These are phyloP conservation scores for Penicillium sclerotigenum DNA, from an alignment of 2,329 filamentous ascomycete species.

Conservation along the genomic window DNA sequence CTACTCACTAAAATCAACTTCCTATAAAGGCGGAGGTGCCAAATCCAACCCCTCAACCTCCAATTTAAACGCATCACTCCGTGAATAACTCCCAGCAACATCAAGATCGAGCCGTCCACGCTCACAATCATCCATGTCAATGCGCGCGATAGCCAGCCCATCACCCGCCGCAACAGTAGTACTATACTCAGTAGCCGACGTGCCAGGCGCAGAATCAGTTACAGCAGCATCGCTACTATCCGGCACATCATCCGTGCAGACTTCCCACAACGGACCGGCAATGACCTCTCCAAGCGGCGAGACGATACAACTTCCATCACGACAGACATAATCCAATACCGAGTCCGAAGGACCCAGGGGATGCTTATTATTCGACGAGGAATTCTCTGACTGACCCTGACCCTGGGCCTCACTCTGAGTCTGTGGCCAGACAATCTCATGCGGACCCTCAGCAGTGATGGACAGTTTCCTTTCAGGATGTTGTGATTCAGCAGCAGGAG, in stretches of 20 bases:
- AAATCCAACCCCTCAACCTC: constrained; percentile 59
- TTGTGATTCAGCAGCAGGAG: background rate
- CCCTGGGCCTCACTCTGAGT: background rate
- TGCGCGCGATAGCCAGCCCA: constrained; percentile 65
- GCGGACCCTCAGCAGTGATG: background rate
- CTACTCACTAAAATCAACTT: background rate
- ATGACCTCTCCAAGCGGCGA: constrained; percentile 73
- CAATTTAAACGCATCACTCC: constrained; percentile 62
- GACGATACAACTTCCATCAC: constrained; percentile 81
- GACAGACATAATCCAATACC: constrained; percentile 53
- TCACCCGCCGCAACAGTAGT: constrained; percentile 14
- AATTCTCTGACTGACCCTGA: background rate
- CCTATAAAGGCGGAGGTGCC: constrained; percentile 51
- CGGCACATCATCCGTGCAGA: constrained; percentile 31
- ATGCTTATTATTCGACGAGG: background rate
- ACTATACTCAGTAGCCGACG: background rate
- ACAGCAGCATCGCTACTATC: constrained; percentile 24
- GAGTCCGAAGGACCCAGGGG: constrained; percentile 14
- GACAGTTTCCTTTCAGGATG: background rate
- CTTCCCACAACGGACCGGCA: constrained; percentile 77
- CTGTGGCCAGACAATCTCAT: constrained; percentile 2
- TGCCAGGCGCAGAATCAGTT: constrained; percentile 39
- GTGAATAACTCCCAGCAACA: constrained; percentile 78
- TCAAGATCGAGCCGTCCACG: constrained; percentile 78
- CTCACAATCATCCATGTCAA: constrained; percentile 84